Conservation (phyloP, 2,329 filamentous ascomycete genomes). For the Colletotrichum shisoi region DNA sequence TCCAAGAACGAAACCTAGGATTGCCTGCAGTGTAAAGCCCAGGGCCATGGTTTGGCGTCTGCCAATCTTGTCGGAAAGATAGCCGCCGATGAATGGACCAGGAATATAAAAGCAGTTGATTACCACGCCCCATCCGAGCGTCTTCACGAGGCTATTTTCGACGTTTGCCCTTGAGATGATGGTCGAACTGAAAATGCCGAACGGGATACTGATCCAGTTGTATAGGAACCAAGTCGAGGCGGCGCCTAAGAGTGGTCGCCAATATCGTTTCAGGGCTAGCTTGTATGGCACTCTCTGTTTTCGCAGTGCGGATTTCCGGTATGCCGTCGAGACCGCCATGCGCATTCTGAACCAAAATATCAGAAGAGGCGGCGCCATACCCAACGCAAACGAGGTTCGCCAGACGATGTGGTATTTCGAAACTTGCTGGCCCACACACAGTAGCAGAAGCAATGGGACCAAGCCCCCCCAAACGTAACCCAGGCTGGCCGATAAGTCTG, state of each 20-base stretch:
- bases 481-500: conserved; percentile 59
- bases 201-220: conserved; percentile 64
- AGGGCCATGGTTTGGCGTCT: conserved; percentile 60
- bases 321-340: conserved; percentile 60
- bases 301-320: conserved; percentile 56
- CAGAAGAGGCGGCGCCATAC: conserved; percentile 57
- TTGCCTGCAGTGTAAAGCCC: conserved; percentile 55
- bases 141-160: conserved; percentile 53
- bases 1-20: conserved; percentile 60
- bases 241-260: conserved; percentile 58
- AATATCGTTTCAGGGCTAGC: conserved; percentile 58
- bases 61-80: conserved; percentile 59
- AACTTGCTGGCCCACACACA: conserved; percentile 56
- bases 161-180: conserved; percentile 56
- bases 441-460: conserved; percentile 59
- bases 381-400: conserved; percentile 60
- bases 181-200: conserved; percentile 63
- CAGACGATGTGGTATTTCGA: conserved; percentile 57
- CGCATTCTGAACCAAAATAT: conserved; percentile 63
- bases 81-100: conserved; percentile 57
- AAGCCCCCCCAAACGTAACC: conserved; percentile 61
- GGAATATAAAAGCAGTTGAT: conserved; percentile 62
- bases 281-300: conserved; percentile 57
- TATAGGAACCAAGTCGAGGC: conserved; percentile 61
- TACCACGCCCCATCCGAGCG: conserved; percentile 55